A percentile compares a stretch with the other conserved stretches of the same genome.
phyloP scores from a whole-genome alignment of 2,329 filamentous ascomycete species.

The Fusarium sp. region DNA sequence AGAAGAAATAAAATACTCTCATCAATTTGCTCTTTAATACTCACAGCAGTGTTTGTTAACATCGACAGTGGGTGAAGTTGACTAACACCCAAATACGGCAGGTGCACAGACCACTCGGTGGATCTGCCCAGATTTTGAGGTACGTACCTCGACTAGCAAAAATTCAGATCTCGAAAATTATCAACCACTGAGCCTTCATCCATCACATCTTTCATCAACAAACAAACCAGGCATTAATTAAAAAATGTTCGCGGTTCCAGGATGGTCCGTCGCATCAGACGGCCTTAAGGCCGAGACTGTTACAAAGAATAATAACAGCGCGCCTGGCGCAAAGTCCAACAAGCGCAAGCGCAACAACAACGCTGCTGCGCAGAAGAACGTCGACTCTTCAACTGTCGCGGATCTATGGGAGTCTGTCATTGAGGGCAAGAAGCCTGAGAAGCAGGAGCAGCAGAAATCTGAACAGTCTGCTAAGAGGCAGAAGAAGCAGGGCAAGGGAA shows the following conservation, averaged over 20 bases:
- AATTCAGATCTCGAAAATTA: constrained; percentile 30
- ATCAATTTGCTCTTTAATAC: neutral
- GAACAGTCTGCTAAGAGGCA: constrained; percentile 50
- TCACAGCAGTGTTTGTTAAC: neutral
- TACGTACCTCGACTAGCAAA: constrained; percentile 28
- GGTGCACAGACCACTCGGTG: constrained; percentile 8
- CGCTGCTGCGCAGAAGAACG: constrained; percentile 51
- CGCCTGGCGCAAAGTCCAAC: constrained; percentile 61
- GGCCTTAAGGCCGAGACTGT: constrained; percentile 75
- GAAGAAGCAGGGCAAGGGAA: constrained; percentile 49
- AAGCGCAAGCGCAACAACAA: constrained; percentile 64
- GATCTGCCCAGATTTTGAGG: constrained; percentile 2
- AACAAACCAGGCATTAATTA: neutral
- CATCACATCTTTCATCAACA: constrained; percentile 19
- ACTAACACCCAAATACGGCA: constrained; percentile 7
- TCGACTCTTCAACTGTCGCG: constrained; percentile 77
- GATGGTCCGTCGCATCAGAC: constrained; percentile 85
- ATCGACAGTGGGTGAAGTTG: neutral
- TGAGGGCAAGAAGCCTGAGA: constrained; percentile 67
- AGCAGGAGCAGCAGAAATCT: constrained; percentile 19
- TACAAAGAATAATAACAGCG: constrained; percentile 47
- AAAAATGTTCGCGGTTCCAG: constrained; percentile 90
- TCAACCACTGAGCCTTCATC: constrained; percentile 11
- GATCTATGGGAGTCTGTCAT: constrained; percentile 84
- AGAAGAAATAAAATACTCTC: neutral